Evolutionary conservation across 805 yeast species (phyloP).

Genomic region (Candida ponderosae): DNA sequence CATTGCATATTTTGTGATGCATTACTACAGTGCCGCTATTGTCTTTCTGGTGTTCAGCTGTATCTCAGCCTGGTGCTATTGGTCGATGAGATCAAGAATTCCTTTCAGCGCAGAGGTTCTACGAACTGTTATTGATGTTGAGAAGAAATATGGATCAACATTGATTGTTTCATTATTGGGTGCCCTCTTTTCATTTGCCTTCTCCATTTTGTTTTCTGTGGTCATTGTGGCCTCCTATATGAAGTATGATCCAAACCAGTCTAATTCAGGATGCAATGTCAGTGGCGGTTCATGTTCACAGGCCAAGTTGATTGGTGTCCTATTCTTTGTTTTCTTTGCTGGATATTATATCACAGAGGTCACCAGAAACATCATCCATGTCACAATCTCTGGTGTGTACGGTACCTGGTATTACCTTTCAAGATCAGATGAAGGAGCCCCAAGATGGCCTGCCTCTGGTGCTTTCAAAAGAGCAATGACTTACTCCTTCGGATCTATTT

Average conservation of each 20-base stretch:
- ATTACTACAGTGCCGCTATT: conserved; percentile 75
- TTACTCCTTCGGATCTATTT: conserved; percentile 82
- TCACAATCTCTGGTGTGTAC: conserved; percentile 73
- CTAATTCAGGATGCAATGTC: conserved; percentile 43
- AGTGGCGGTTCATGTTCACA: conserved; percentile 50
- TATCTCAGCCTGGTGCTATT: conserved; percentile 62
- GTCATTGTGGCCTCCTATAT: conserved; percentile 72
- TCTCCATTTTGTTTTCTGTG: conserved; percentile 57
- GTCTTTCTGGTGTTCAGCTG: conserved; percentile 62
- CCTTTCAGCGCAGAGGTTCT: conserved; percentile 69
- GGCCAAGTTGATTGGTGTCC: conserved; percentile 56
- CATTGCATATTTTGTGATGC: conserved; percentile 58
- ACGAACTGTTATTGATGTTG: conserved; percentile 68
- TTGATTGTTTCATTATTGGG: conserved; percentile 56
- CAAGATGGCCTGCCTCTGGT: conserved; percentile 71
- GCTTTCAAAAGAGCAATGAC: conserved; percentile 76
- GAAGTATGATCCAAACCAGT: conserved; percentile 55
- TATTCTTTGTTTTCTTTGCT: conserved; percentile 71
- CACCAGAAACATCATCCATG: conserved; percentile 70
- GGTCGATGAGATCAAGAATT: conserved; percentile 62
- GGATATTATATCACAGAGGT: conserved; percentile 84
- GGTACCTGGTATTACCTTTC: conserved; percentile 90
- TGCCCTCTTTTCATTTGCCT: conserved; percentile 47
- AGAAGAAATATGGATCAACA: conserved; percentile 65
- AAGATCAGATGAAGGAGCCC: conserved; percentile 69